Evolutionary conservation across 352 stramenopile species (phyloP), one percentile per base, ranked within the genome.

Genomic region (Phytophthora agathidicida): DNA sequence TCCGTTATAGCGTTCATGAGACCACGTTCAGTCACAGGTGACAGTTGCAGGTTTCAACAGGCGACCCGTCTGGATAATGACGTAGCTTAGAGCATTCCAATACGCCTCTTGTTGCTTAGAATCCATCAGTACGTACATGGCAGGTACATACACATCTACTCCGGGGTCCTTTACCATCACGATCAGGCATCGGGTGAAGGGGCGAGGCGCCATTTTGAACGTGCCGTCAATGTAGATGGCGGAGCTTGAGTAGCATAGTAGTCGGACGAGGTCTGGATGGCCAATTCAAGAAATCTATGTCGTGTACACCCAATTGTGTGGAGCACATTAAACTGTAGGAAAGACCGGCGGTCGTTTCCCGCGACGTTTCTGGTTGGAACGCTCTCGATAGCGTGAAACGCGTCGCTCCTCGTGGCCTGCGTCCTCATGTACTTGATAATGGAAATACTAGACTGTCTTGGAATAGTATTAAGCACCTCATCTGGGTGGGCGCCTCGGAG

Each of bases 1-100:
- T 68, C 37, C 1, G 13, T 17, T 1, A 68, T 13, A 3, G 59
- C 58, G 22, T 57, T 67, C 4, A 62, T 53, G 5, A 62, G 50
- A 0, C 10, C 59, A 0, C 22, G 5, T 22, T 67, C 59, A 68
- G 24, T 62, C 30, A 23, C 43, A 57, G 2, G 33, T 58, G 14
- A 60, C 48, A 1, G 31, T 27, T 31, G 8, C 17, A 16, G 44
- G 55, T 10, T 50, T 39, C 11, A 47, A n/a, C 16, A 53, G 35
- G 26, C 33, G 14, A 2, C 23, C 37, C 7, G 47, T 54, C 39
- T 65, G 41, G 16, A 60, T 60, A 8, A 55, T 39, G 9, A 50
- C 13, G 28, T 27, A 60, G 22, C 43, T 42, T 6, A 49, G 33
- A 3, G 27, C 42, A 49, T 28, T 43, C 35, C 43, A 53, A 20